Evolutionary conservation across 2,329 filamentous ascomycete species (phyloP), one percentile per base, ranked within the genome.

Genomic region (Plenodomus lindquistii): DNA sequence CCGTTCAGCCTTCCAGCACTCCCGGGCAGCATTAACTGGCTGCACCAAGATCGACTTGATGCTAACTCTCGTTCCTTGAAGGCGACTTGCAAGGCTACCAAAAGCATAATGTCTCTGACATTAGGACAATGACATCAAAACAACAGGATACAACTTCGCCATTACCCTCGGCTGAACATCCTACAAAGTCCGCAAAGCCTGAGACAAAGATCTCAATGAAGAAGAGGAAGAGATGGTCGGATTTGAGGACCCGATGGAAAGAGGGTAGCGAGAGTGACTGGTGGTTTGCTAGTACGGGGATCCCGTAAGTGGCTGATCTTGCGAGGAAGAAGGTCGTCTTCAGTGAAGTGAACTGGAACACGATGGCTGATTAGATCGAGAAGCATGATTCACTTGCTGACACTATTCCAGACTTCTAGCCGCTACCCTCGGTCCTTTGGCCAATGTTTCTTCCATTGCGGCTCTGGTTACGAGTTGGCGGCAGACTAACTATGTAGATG

Each of bases 371-470:
- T n/a, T n/a, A n/a, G n/a, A n/a, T n/a, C n/a, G n/a, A 31, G 19
- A 9, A 13, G 18, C 8, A n/a, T n/a, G n/a, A n/a, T n/a, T n/a
- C 2, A 4, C n/a, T 19, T 37, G 19, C 24, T 43, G 17, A 40
- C 18, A 18, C 7, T 37, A 60, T 51, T 24, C 13, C 13, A 51
- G 48, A 13, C 84, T 97, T 66, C 81, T 94, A 10, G 90, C 91
- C 2, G 91, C 90, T 27, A 91, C 91, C 0, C 81, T 94, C 2
- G 91, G 90, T 1, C 92, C 92, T 0, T 82, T 96, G 9, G 92
- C 92, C 2, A 96, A 92, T 48, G 85, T 94, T 22, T 88, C 94
- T 72, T 93, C 88, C 48, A 91, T 96, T 49, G 91, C 88, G 52
- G 89, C 91, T 7, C 79, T 96, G n/a, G 89, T 90, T 1, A 85